phyloP scores from a whole-genome alignment of 2,329 filamentous ascomycete genomes.

The Ophiostoma perfectum region DNA sequence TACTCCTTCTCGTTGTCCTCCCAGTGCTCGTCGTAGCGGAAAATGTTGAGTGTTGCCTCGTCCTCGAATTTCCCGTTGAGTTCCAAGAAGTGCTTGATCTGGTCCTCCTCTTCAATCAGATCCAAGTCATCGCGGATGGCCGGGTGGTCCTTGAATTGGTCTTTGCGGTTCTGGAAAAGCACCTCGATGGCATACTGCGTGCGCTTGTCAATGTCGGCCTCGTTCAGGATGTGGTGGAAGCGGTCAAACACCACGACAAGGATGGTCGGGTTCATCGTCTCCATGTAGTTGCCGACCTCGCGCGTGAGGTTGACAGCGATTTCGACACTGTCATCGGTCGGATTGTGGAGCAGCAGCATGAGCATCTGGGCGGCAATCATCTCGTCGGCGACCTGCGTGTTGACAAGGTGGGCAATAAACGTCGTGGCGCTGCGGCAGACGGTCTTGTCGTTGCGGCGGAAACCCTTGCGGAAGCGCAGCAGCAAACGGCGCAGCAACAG shows the following conservation, averaged over 20 bases:
- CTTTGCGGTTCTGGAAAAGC: conserved; percentile 90
- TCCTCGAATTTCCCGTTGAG: conserved; percentile 80
- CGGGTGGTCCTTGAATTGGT: conserved; percentile 92
- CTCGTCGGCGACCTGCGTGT: conserved; percentile 93
- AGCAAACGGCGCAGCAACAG: conserved; percentile 78
- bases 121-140: conserved; percentile 89
- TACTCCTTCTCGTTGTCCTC: conserved; percentile 89
- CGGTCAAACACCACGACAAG: conserved; percentile 90
- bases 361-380: conserved; percentile 90
- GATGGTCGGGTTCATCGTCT: conserved; percentile 90
- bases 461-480: conserved; percentile 90
- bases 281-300: conserved; percentile 88
- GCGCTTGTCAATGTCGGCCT: conserved; percentile 93
- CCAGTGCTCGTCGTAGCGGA: conserved; percentile 88
- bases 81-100: conserved; percentile 83
- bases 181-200: conserved; percentile 99
- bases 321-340: conserved; percentile 95
- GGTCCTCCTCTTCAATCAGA: conserved; percentile 93
- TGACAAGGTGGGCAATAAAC: conserved; percentile 91
- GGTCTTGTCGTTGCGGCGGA: conserved; percentile 93
- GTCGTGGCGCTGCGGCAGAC: conserved; percentile 90
- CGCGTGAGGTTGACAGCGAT: conserved; percentile 91
- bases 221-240: conserved; percentile 90
- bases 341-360: conserved; percentile 85
- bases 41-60: conserved; percentile 86